These are phyloP conservation scores for Solanum chacoense DNA, from an alignment of 305 asterid genomes.

Conservation along the genomic window DNA sequence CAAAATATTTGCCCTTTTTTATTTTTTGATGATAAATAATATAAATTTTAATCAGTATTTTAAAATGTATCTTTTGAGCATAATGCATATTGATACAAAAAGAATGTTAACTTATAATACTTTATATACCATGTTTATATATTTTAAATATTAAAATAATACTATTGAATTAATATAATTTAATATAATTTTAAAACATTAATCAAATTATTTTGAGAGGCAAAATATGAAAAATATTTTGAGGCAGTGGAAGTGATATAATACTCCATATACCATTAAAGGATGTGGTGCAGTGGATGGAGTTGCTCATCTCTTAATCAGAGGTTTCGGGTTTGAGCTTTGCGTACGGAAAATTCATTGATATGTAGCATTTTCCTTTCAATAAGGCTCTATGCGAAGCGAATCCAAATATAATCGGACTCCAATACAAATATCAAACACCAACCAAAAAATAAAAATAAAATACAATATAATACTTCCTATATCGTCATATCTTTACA, in stretches of 20 bases:
- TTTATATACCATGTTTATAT: neutral
- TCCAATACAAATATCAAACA: neutral
- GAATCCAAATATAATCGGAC: neutral
- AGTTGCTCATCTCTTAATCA: fast-evolving
- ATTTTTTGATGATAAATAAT: neutral
- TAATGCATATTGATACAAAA: neutral
- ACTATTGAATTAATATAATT: neutral
- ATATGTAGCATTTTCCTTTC: too few species aligned
- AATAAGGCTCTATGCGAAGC: fast-evolving
- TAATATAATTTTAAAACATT: neutral
- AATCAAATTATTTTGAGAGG: neutral
- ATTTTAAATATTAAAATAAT: neutral
- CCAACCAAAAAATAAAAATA: fast-evolving
- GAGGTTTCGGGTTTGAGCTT: too few species aligned
- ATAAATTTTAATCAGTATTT: neutral
- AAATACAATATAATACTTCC: neutral
- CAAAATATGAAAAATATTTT: neutral
- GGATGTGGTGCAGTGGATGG: fast-evolving
- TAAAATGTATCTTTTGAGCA: neutral
- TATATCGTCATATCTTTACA: neutral
- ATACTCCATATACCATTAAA: neutral
- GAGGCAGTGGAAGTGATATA: neutral
- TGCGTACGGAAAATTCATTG: fast-evolving
- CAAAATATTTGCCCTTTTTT: fast-evolving
- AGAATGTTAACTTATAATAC: neutral